Conservation (phyloP, 768 basidiomycete genomes). For the Tylopilus intermedius region DNA sequence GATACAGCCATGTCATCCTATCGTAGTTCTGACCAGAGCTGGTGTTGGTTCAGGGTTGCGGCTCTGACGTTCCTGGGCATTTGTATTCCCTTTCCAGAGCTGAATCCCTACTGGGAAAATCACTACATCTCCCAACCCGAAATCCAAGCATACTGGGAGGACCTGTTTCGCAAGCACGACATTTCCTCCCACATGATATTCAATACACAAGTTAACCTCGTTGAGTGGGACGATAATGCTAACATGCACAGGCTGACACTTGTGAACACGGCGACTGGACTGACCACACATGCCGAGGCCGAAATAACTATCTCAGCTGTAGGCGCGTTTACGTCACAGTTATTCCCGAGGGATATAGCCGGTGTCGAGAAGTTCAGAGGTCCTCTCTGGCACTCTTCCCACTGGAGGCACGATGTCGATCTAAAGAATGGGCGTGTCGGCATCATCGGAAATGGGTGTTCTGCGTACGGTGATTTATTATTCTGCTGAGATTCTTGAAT, state of each 20-base stretch:
- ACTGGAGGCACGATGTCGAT: constrained; percentile 50
- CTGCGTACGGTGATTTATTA: constrained; percentile 38
- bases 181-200: constrained; percentile 36
- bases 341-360: not conserved
- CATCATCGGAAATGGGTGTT: constrained; percentile 61
- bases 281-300: constrained; percentile 17
- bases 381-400: constrained; percentile 48
- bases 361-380: constrained; percentile 35
- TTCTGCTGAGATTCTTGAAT: constrained; percentile 4
- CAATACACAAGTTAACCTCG: constrained; percentile 28
- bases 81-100: not conserved
- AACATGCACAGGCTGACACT: constrained; percentile 42
- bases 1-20: not conserved
- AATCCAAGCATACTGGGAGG: constrained; percentile 32
- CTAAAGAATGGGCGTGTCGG: constrained; percentile 51
- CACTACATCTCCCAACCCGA: constrained; percentile 3
- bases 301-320: constrained; percentile 2
- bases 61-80: not conserved
- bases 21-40: not conserved
- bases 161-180: constrained; percentile 41
- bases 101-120: not conserved
- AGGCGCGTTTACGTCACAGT: constrained; percentile 1
- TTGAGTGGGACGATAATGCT: constrained; percentile 42
- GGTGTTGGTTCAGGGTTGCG: not conserved
- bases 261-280: constrained; percentile 29